Evolutionary conservation across 2,329 filamentous ascomycete species (phyloP).

Genomic region (Colletotrichum euphorbiae): DNA sequence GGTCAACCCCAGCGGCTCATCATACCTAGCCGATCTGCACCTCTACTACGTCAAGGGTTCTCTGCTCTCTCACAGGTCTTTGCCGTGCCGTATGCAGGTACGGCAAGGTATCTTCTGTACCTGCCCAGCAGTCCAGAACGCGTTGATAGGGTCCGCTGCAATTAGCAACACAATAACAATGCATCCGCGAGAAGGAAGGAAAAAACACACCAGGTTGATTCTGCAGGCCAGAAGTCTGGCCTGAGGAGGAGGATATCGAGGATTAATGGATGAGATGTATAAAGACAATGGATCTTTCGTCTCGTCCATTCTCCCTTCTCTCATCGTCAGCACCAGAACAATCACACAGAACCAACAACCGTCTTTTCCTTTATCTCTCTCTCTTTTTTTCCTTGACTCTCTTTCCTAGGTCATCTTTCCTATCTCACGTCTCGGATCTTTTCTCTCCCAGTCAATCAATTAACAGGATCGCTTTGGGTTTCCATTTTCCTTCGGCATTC

Average conservation of each 20-base stretch:
- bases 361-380: slow-evolving; percentile 43
- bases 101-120: background rate
- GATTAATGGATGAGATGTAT: slow-evolving; percentile 22
- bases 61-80: background rate
- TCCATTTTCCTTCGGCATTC: slow-evolving; percentile 22
- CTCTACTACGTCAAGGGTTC: background rate
- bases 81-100: slow-evolving; percentile 14
- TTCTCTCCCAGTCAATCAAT: slow-evolving; percentile 19
- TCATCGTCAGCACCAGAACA: slow-evolving; percentile 30
- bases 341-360: slow-evolving; percentile 41
- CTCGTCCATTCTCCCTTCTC: background rate
- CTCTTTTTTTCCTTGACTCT: slow-evolving; percentile 42
- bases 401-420: slow-evolving; percentile 43
- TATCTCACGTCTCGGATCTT: slow-evolving; percentile 40
- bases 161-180: slow-evolving; percentile 37
- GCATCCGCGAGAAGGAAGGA: background rate
- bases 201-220: background rate
- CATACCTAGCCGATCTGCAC: slow-evolving; percentile 29
- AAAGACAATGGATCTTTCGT: slow-evolving; percentile 12
- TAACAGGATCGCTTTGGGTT: slow-evolving; percentile 27
- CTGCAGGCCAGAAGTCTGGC: background rate
- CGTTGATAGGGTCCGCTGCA: slow-evolving; percentile 20
- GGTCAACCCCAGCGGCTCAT: slow-evolving; percentile 36
- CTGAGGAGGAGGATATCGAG: background rate
- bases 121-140: slow-evolving; percentile 17